phyloP scores from a whole-genome alignment of 1,139 yeast genomes.

The Meyerozyma elateridarum region DNA sequence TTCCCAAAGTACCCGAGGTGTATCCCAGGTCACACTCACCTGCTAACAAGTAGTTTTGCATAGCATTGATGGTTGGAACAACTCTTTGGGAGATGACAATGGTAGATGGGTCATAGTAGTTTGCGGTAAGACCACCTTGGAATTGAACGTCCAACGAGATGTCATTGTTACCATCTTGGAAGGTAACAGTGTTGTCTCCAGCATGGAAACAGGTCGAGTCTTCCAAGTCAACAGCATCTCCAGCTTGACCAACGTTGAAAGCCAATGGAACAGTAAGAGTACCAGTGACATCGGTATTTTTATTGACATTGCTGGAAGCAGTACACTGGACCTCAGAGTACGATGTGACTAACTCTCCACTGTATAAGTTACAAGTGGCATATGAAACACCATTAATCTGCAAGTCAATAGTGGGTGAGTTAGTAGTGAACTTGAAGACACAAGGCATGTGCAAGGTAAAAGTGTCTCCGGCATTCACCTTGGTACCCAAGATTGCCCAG shows the following conservation, averaged over 20 bases:
- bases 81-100: background rate
- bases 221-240: constrained; percentile 15
- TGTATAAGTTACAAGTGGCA: constrained; percentile 9
- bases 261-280: constrained; percentile 22
- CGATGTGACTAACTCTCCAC: constrained; percentile 8
- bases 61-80: constrained; percentile 15
- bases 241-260: constrained; percentile 25
- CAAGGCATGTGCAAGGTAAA: constrained; percentile 9
- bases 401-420: constrained; percentile 5
- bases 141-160: constrained; percentile 17
- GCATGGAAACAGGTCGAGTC: constrained; percentile 17
- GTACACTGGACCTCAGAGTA: constrained; percentile 9
- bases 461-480: constrained; percentile 8
- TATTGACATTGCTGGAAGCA: constrained; percentile 3
- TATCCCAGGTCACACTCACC: constrained; percentile 23
- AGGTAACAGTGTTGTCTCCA: constrained; percentile 25
- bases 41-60: constrained; percentile 17
- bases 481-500: constrained; percentile 9
- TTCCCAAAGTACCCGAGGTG: constrained; percentile 20
- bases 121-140: constrained; percentile 6
- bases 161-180: constrained; percentile 23
- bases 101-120: background rate
- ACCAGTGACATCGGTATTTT: constrained; percentile 14
- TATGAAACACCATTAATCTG: constrained; percentile 5
- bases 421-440: constrained; percentile 8